Percentiles rank a stretch among this genome's conserved stretches.
Conservation (phyloP, 768 basidiomycete genomes). For the Gymnopilus dilepis region DNA sequence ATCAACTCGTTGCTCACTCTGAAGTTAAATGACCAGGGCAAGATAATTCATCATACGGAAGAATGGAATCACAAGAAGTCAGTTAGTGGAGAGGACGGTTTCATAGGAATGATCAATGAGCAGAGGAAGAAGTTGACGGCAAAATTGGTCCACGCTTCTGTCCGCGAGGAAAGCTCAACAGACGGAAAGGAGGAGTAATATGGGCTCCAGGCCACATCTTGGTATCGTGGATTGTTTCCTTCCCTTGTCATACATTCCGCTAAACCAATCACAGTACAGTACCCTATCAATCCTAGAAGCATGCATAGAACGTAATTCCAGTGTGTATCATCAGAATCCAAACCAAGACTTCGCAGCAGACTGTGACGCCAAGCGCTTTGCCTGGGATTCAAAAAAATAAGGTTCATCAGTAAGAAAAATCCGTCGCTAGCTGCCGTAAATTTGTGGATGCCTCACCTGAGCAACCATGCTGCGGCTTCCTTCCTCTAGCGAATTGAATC, state of each 20-base stretch:
- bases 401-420: conserved; percentile 4
- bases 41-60: conserved; percentile 45
- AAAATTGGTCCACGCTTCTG: conserved; percentile 39
- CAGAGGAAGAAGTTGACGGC: conserved; percentile 48
- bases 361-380: conserved; percentile 65
- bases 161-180: conserved; percentile 18
- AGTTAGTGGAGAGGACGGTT: conserved; percentile 43
- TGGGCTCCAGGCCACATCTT: not conserved
- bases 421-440: not conserved
- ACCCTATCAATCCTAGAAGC: not conserved
- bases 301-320: not conserved
- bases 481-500: conserved; percentile 65
- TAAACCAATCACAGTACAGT: not conserved
- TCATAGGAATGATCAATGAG: conserved; percentile 50
- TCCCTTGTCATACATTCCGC: not conserved
- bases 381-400: conserved; percentile 38
- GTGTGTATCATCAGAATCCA: conserved; percentile 42
- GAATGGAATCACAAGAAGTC: conserved; percentile 51
- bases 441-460: conserved; percentile 46
- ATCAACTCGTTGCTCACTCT: conserved; percentile 50
- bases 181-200: not conserved
- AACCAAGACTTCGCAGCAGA: conserved; percentile 74
- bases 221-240: not conserved
- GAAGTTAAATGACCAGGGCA: conserved; percentile 40
- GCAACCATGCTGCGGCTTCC: conserved; percentile 69